Conservation (phyloP, 202 grass and related monocot genomes). For the Bolboschoenoplectus hybrid region DNA sequence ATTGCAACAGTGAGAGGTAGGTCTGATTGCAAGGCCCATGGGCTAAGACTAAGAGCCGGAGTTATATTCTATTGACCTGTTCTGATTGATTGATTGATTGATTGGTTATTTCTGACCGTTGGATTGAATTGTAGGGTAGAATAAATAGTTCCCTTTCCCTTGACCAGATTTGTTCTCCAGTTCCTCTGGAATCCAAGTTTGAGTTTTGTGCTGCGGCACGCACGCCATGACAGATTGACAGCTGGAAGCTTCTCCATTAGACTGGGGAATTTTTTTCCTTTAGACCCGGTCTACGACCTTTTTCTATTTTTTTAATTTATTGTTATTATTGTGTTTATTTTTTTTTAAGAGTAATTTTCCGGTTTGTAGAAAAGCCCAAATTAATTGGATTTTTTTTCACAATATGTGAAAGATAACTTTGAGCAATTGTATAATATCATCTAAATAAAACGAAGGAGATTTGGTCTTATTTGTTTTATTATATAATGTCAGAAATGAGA, state of each 20-base stretch:
- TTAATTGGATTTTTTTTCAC: neutral
- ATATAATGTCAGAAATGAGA: neutral
- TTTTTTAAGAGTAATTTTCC: neutral
- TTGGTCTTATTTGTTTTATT: conserved; percentile 16
- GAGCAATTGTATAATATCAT: neutral
- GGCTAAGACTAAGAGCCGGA: neutral
- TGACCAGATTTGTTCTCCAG: neutral
- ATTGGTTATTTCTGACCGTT: neutral
- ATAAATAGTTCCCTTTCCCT: too few relatives aligned
- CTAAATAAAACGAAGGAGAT: neutral
- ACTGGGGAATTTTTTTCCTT: neutral
- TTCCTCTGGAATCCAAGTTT: conserved; percentile 19
- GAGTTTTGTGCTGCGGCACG: neutral
- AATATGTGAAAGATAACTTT: neutral
- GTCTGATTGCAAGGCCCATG: neutral
- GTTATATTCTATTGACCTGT: neutral
- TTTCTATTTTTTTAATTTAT: neutral
- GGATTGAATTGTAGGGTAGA: neutral
- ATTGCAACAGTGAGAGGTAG: neutral
- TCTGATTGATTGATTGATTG: neutral
- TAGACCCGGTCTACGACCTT: neutral
- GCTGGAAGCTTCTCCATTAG: neutral
- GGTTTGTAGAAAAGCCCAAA: neutral
- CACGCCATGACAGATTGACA: neutral
- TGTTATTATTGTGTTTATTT: neutral